These are phyloP conservation scores for Penicillium palitans DNA, from an alignment of 2,329 filamentous ascomycete genomes.

Conservation along the genomic window DNA sequence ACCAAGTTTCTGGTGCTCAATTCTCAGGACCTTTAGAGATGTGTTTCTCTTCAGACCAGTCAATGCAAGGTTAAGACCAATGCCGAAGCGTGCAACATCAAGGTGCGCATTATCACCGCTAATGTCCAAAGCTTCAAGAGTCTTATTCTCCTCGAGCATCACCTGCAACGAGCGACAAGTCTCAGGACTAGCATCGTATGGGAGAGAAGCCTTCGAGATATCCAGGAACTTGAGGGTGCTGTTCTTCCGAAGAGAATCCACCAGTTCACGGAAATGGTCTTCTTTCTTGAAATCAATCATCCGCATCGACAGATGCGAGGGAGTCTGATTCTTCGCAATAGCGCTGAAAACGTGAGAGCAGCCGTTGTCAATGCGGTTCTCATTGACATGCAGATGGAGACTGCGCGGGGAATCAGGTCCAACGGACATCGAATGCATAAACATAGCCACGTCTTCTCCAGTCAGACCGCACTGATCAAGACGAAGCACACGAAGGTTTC, in stretches of 20 bases:
- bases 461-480: conserved; percentile 67
- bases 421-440: conserved; percentile 64
- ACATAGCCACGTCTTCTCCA: conserved; percentile 63
- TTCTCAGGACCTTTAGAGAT: conserved; percentile 61
- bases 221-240: conserved; percentile 64
- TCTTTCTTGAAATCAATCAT: conserved; percentile 70
- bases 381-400: conserved; percentile 66
- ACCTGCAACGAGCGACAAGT: conserved; percentile 64
- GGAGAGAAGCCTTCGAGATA: conserved; percentile 69
- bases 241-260: conserved; percentile 63
- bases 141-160: conserved; percentile 68
- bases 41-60: conserved; percentile 65
- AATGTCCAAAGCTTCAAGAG: conserved; percentile 66
- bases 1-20: conserved; percentile 69
- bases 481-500: conserved; percentile 60
- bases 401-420: conserved; percentile 53
- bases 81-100: conserved; percentile 68
- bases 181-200: conserved; percentile 66
- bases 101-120: conserved; percentile 70
- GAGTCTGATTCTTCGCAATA: conserved; percentile 55
- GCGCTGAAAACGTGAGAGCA: conserved; percentile 46
- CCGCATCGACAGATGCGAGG: conserved; percentile 64
- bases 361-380: conserved; percentile 53
- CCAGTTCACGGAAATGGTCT: conserved; percentile 62
- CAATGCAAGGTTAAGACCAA: conserved; percentile 66